Percentiles rank a stretch among this genome's conserved stretches.
Conservation (phyloP, 208 protist genomes). For the Acanthamoeba polyphaga region DNA sequence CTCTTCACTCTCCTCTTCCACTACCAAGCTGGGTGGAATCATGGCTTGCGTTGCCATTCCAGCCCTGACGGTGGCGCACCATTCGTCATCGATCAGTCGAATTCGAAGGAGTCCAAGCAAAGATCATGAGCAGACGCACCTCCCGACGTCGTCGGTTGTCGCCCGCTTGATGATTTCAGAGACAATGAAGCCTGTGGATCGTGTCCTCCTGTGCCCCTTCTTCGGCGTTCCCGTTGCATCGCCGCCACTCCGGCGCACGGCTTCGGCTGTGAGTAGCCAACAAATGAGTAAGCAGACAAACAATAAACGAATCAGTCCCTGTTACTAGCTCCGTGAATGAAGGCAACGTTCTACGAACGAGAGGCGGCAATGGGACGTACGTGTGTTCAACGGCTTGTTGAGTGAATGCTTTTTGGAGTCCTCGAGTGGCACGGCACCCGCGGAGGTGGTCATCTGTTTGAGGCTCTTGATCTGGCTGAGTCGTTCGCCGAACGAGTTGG, state of each 20-base stretch:
- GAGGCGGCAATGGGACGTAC: neutral
- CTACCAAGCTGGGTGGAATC: too few relatives aligned
- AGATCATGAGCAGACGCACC: neutral
- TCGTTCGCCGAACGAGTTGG: slow-evolving; percentile 56
- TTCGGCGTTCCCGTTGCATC: neutral
- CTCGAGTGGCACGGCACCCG: neutral
- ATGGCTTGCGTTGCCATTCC: too few relatives aligned
- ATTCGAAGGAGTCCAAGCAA: too few relatives aligned
- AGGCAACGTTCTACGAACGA: neutral
- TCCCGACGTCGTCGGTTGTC: neutral
- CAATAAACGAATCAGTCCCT: too few relatives aligned
- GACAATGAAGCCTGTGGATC: slow-evolving; percentile 56
- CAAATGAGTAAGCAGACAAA: too few relatives aligned
- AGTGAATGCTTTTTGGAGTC: neutral
- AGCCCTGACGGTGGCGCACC: too few relatives aligned
- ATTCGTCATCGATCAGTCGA: too few relatives aligned
- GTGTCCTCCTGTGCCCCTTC: slow-evolving; percentile 45
- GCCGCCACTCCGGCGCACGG: neutral
- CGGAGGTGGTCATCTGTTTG: neutral
- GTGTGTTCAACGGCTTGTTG: neutral
- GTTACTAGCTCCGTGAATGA: neutral
- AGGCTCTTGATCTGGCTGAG: neutral
- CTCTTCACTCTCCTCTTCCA: too few relatives aligned
- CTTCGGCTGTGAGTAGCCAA: neutral
- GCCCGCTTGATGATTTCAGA: slow-evolving; percentile 43